phyloP scores from a whole-genome alignment of 2,329 filamentous ascomycete genomes.

The Tolypocladium pustulatum region DNA sequence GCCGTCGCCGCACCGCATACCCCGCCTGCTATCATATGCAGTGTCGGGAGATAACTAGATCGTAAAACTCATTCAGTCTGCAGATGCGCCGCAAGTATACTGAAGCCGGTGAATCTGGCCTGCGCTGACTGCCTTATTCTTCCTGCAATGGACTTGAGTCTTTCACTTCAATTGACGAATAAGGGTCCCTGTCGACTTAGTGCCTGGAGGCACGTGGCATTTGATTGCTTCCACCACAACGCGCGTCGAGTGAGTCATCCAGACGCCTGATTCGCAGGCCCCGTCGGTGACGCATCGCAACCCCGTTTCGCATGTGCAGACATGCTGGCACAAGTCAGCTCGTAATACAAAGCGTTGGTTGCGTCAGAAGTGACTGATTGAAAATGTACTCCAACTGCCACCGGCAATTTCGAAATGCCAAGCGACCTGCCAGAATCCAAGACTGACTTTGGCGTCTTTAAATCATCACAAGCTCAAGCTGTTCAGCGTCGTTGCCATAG shows the following conservation, averaged over 20 bases:
- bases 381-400: too few species aligned
- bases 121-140: too few species aligned
- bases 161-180: neutral
- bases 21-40: too few species aligned
- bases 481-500: too few species aligned
- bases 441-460: too few species aligned
- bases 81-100: neutral
- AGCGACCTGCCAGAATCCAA: too few species aligned
- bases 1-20: too few species aligned
- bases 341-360: neutral
- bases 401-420: too few species aligned
- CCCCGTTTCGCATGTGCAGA: neutral
- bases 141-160: too few species aligned
- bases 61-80: slow-evolving; percentile 2
- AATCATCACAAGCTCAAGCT: too few species aligned
- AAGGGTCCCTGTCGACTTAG: neutral
- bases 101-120: too few species aligned
- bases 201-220: neutral
- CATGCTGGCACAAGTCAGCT: neutral
- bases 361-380: neutral
- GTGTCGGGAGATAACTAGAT: too few species aligned
- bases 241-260: neutral
- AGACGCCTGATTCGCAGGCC: neutral
- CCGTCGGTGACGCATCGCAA: neutral
- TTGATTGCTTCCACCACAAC: neutral